Conservation (phyloP, 2,329 filamentous ascomycete genomes). For the Aureobasidium sp. region DNA sequence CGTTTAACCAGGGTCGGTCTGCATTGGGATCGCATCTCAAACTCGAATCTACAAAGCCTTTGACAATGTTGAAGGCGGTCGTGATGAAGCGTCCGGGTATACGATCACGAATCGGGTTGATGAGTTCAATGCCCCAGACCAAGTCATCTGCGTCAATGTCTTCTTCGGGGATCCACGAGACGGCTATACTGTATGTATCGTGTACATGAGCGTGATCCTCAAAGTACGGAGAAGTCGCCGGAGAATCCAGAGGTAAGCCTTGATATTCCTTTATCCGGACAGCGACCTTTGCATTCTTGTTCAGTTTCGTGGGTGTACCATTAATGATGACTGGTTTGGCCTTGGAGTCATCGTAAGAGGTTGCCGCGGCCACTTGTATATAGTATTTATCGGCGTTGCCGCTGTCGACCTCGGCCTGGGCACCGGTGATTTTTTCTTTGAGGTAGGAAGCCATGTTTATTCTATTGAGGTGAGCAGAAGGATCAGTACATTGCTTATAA, state of each 20-base stretch:
- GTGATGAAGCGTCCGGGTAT: slow-evolving; percentile 74
- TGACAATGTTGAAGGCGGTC: slow-evolving; percentile 75
- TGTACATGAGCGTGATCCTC: slow-evolving; percentile 57
- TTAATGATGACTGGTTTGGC: slow-evolving; percentile 74
- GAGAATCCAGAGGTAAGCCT: slow-evolving; percentile 61
- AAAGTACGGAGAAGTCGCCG: slow-evolving; percentile 67
- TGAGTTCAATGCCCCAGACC: slow-evolving; percentile 79
- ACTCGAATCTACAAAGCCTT: slow-evolving; percentile 84
- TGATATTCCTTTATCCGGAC: slow-evolving; percentile 65
- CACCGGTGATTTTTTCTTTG: slow-evolving; percentile 19
- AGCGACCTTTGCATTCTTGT: slow-evolving; percentile 59
- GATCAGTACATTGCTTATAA: slow-evolving; percentile 1
- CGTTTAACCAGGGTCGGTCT: slow-evolving; percentile 80
- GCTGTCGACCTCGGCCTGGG: slow-evolving; percentile 19
- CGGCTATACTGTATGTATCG: slow-evolving; percentile 79
- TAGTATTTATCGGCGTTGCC: slow-evolving; percentile 56
- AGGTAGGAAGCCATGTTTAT: slow-evolving; percentile 22
- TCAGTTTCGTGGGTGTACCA: slow-evolving; percentile 51
- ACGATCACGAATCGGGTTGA: slow-evolving; percentile 68
- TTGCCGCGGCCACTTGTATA: slow-evolving; percentile 73
- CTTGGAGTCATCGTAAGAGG: slow-evolving; percentile 60
- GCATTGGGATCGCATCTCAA: slow-evolving; percentile 84
- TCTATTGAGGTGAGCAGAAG: neutral
- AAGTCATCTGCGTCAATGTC: slow-evolving; percentile 61
- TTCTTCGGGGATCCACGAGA: slow-evolving; percentile 65